Percentiles rank a stretch among this genome's conserved stretches.
Evolutionary conservation across 2,329 filamentous ascomycete species (phyloP).

Genomic region (Ceratocystis cacaofunesta): DNA sequence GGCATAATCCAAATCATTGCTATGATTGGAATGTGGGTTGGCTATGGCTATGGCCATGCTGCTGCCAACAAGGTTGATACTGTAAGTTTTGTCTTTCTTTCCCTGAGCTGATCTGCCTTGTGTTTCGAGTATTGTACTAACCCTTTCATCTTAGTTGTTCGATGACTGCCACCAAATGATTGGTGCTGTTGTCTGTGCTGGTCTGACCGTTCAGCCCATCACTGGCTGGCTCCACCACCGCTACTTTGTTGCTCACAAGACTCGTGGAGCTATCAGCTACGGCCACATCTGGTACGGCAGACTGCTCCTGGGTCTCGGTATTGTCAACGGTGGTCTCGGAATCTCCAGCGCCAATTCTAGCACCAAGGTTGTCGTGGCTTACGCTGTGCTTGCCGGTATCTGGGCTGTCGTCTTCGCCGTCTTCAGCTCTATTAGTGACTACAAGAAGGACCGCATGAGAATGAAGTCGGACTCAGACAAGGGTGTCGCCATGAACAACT

Average conservation of each 20-base stretch:
- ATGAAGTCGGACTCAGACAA: not conserved
- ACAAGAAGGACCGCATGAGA: slow-evolving; percentile 11
- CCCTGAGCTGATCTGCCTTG: slow-evolving; percentile 10
- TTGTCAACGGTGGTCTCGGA: slow-evolving; percentile 50
- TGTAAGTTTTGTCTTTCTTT: slow-evolving; percentile 27
- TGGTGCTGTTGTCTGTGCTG: slow-evolving; percentile 38
- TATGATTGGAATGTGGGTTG: slow-evolving; percentile 44
- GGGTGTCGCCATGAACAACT: slow-evolving; percentile 7
- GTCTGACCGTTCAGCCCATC: slow-evolving; percentile 43
- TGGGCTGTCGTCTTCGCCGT: slow-evolving; percentile 25
- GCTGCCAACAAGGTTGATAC: slow-evolving; percentile 28
- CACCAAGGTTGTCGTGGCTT: slow-evolving; percentile 34
- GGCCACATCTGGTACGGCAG: slow-evolving; percentile 50
- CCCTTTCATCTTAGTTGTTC: slow-evolving; percentile 26
- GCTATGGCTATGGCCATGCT: slow-evolving; percentile 42
- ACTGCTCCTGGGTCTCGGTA: slow-evolving; percentile 39
- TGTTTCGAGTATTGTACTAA: not conserved
- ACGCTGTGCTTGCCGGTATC: slow-evolving; percentile 39
- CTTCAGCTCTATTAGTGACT: slow-evolving; percentile 11
- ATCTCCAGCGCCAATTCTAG: slow-evolving; percentile 33
- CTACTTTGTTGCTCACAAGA: slow-evolving; percentile 33
- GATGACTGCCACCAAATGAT: slow-evolving; percentile 38
- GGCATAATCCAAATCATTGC: slow-evolving; percentile 39
- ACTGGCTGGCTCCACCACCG: slow-evolving; percentile 44
- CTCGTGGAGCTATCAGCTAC: slow-evolving; percentile 38